Conservation (phyloP, 2,329 filamentous ascomycete genomes). For the Fusarium sp. region DNA sequence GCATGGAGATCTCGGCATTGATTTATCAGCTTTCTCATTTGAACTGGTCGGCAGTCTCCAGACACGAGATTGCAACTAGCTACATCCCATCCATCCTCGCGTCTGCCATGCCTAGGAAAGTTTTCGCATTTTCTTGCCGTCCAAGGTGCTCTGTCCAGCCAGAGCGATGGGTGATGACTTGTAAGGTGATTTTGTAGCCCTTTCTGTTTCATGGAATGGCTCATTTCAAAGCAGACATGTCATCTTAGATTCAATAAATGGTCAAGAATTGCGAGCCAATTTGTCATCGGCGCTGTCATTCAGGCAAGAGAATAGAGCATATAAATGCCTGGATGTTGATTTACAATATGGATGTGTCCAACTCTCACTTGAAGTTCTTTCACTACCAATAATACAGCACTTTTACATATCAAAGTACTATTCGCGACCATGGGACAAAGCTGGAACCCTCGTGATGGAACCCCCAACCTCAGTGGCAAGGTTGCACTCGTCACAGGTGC, state of each 20-base stretch:
- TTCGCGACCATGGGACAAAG: not conserved
- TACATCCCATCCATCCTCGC: not conserved
- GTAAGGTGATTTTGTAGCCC: not conserved
- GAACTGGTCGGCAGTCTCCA: not conserved
- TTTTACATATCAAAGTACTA: too few relatives aligned
- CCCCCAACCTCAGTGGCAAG: not conserved
- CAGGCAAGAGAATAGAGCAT: too few relatives aligned
- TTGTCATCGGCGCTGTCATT: not conserved
- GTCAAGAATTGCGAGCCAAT: not conserved
- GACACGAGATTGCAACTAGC: not conserved
- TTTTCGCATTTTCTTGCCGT: not conserved
- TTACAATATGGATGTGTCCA: not conserved
- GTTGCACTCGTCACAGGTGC: not conserved
- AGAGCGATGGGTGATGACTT: not conserved
- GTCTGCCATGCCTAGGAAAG: not conserved
- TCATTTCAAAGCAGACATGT: not conserved
- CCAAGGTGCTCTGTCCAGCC: not conserved
- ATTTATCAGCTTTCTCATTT: not conserved
- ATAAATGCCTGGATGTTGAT: too few relatives aligned
- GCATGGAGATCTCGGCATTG: not conserved
- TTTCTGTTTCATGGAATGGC: too few relatives aligned
- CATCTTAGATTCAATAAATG: not conserved
- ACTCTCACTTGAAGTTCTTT: not conserved
- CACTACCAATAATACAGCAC: not conserved
- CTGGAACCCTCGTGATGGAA: not conserved